Evolutionary conservation across 2,329 filamentous ascomycete genomes (phyloP).

Genomic region (Penicillium sp.): DNA sequence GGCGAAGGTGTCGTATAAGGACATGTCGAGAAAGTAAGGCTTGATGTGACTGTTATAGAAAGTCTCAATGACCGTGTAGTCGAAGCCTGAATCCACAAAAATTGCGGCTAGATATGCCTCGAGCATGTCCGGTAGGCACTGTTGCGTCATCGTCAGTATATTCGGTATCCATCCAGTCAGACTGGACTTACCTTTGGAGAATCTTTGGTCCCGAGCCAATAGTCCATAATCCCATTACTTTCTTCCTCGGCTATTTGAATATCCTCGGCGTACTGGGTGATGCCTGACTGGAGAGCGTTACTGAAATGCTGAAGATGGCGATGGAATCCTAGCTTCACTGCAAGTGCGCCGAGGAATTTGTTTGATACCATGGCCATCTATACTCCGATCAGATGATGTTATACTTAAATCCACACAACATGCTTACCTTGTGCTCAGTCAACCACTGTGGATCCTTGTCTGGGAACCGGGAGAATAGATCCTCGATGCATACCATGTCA

Average conservation of each 20-base stretch:
- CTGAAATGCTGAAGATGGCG: conserved; percentile 62
- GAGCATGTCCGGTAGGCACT: conserved; percentile 77
- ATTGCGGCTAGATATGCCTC: conserved; percentile 88
- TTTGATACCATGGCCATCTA: conserved; percentile 97
- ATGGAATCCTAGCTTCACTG: conserved; percentile 76
- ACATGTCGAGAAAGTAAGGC: conserved; percentile 82
- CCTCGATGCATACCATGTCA: conserved; percentile 81
- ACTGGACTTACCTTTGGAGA: conserved; percentile 42
- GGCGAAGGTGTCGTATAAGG: conserved; percentile 81
- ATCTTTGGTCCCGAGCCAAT: conserved; percentile 44
- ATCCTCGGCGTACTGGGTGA: conserved; percentile 51
- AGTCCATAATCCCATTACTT: conserved; percentile 38
- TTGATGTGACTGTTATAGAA: conserved; percentile 78
- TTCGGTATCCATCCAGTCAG: neutral
- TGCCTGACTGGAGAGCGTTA: conserved; percentile 42
- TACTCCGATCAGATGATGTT: conserved; percentile 9
- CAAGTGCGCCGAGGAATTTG: conserved; percentile 82
- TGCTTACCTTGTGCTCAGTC: conserved; percentile 79
- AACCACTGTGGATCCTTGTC: conserved; percentile 90
- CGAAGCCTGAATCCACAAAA: conserved; percentile 84
- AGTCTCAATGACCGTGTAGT: conserved; percentile 68
- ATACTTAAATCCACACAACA: neutral
- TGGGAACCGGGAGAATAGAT: conserved; percentile 75
- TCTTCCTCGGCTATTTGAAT: conserved; percentile 34
- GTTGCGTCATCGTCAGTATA: neutral